Conservation (phyloP, 306 rosid genomes). For the Malus asiatica region DNA sequence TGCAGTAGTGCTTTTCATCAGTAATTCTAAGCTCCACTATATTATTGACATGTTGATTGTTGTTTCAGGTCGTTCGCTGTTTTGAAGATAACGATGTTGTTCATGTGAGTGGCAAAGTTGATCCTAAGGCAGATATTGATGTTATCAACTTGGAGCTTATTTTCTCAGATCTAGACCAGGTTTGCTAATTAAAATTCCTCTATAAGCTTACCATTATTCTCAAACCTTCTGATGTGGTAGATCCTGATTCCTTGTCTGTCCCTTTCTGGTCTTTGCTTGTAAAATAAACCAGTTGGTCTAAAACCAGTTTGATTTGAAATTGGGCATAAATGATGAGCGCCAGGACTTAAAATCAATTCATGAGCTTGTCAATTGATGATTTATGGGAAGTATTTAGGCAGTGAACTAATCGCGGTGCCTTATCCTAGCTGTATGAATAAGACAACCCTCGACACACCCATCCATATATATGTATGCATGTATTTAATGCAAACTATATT, state of each 20-base stretch:
- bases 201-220: background rate
- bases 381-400: background rate
- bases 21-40: constrained; percentile 8
- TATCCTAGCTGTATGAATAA: background rate
- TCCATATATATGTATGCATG: too few relatives aligned
- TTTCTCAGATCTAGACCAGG: constrained; percentile 96
- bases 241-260: background rate
- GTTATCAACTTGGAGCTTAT: constrained; percentile 93
- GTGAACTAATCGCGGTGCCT: background rate
- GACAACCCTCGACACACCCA: background rate
- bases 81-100: constrained; percentile 91
- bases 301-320: background rate
- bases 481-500: background rate
- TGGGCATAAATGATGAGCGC: background rate
- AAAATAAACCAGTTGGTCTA: background rate
- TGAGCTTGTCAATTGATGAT: background rate
- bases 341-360: background rate
- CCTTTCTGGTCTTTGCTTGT: background rate
- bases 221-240: background rate
- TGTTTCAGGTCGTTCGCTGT: constrained; percentile 75
- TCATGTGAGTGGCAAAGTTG: constrained; percentile 90
- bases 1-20: background rate
- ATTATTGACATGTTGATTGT: constrained; percentile 14
- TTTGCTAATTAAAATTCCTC: constrained; percentile 30
- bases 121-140: constrained; percentile 85